A percentile compares a stretch with the other conserved stretches of the same genome.
Conservation (phyloP, 2,329 filamentous ascomycete genomes). For the Myriosclerotinia duriaeana region DNA sequence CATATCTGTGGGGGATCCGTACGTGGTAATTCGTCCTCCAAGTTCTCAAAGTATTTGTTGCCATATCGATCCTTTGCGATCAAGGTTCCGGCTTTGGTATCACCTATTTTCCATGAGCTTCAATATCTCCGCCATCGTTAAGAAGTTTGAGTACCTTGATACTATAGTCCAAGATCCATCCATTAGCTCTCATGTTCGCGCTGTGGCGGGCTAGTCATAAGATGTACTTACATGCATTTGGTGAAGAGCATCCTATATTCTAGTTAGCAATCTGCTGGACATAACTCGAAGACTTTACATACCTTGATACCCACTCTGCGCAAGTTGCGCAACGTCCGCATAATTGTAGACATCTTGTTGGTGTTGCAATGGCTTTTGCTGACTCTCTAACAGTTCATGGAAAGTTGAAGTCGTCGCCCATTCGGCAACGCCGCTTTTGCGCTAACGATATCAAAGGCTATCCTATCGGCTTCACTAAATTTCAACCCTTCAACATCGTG, state of each 20-base stretch:
- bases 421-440: slow-evolving; percentile 31
- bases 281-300: slow-evolving; percentile 33
- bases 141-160: slow-evolving; percentile 35
- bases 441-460: slow-evolving; percentile 25
- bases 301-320: slow-evolving; percentile 88
- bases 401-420: slow-evolving; percentile 26
- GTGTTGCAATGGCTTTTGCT: slow-evolving; percentile 34
- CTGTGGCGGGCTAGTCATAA: slow-evolving; percentile 31
- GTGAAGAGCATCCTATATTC: slow-evolving; percentile 75
- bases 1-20: slow-evolving; percentile 42
- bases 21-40: slow-evolving; percentile 85
- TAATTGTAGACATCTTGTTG: slow-evolving; percentile 81
- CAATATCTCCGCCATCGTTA: background rate
- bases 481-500: slow-evolving; percentile 14
- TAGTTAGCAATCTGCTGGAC: slow-evolving; percentile 42
- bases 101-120: slow-evolving; percentile 57
- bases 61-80: slow-evolving; percentile 86
- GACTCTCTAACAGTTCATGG: slow-evolving; percentile 6
- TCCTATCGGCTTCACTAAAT: slow-evolving; percentile 19
- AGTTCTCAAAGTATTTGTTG: slow-evolving; percentile 98
- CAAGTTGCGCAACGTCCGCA: slow-evolving; percentile 82
- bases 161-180: slow-evolving; percentile 30
- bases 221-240: slow-evolving; percentile 79
- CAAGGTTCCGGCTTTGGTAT: slow-evolving; percentile 90
- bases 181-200: slow-evolving; percentile 30